Evolutionary conservation across 2,329 filamentous ascomycete species (phyloP).

Genomic region (Leptographium radiaticola): DNA sequence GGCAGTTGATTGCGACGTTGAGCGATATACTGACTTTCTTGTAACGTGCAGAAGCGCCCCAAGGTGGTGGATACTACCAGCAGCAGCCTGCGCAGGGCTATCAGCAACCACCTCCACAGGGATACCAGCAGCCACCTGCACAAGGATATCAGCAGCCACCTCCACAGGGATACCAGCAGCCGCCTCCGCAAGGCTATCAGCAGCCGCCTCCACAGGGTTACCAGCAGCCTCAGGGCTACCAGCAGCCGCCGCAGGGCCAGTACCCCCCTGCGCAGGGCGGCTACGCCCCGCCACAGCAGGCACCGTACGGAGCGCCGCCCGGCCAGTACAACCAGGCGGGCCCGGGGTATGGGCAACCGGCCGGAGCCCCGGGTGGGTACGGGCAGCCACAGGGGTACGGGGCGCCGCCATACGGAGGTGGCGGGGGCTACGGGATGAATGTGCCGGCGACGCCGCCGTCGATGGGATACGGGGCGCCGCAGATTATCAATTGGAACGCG

Average conservation of each 20-base stretch:
- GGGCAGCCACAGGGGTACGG: slow-evolving; percentile 14
- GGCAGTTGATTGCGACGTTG: not conserved
- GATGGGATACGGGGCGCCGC: slow-evolving; percentile 60
- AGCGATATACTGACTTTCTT: not conserved
- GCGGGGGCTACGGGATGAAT: slow-evolving; percentile 11
- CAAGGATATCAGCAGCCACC: no score
- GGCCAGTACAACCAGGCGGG: not conserved
- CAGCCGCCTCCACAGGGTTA: slow-evolving; percentile 11
- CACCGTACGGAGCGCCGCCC: slow-evolving; percentile 12
- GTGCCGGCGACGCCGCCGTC: slow-evolving; percentile 51
- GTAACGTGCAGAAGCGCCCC: slow-evolving; percentile 6
- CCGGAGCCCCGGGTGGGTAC: not conserved
- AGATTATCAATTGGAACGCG: slow-evolving; percentile 57
- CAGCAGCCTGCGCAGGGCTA: slow-evolving; percentile 1
- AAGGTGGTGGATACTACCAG: slow-evolving; percentile 7
- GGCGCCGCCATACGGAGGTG: slow-evolving; percentile 17
- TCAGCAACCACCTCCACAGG: slow-evolving; percentile 14
- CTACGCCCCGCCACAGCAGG: slow-evolving; percentile 22
- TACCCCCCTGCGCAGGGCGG: slow-evolving; percentile 9
- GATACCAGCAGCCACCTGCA: slow-evolving; percentile 12
- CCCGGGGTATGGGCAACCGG: not conserved
- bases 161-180: no score
- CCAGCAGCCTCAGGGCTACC: slow-evolving; percentile 1
- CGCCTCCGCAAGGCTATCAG: slow-evolving; percentile 12
- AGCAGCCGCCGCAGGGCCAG: slow-evolving; percentile 4